phyloP scores from a whole-genome alignment of 805 yeast species.

The Metschnikowia peoriensis region DNA sequence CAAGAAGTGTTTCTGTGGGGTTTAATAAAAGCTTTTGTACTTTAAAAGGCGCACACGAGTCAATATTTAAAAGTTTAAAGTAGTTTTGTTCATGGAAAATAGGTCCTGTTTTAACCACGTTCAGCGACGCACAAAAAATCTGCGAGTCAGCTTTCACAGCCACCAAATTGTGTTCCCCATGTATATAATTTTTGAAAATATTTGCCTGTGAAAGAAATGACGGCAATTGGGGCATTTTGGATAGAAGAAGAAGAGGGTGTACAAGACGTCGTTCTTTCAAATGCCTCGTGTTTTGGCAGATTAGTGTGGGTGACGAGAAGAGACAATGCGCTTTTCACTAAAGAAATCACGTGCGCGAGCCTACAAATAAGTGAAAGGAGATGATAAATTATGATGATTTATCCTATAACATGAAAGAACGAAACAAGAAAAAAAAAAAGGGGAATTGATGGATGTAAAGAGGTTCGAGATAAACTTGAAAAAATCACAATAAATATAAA shows the following conservation, averaged over 20 bases:
- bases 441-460: too few species aligned
- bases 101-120: constrained; percentile 12
- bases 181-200: constrained; percentile 7
- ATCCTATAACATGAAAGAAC: too few species aligned
- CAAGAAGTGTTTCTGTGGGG: constrained; percentile 11
- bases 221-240: constrained; percentile 3
- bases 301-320: background rate
- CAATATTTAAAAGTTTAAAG: constrained; percentile 7
- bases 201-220: constrained; percentile 6
- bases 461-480: too few species aligned
- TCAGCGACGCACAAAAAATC: constrained; percentile 12
- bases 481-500: too few species aligned
- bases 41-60: constrained; percentile 3
- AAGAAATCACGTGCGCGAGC: background rate
- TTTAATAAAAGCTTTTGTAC: constrained; percentile 12
- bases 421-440: too few species aligned
- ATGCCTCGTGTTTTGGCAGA: background rate
- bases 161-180: background rate
- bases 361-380: too few species aligned
- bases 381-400: too few species aligned
- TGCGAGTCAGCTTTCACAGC: constrained; percentile 13
- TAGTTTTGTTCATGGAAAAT: constrained; percentile 6
- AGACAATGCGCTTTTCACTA: background rate
- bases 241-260: background rate
- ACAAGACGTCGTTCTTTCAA: background rate